Percentiles rank a stretch among this genome's conserved stretches.
Evolutionary conservation across 768 basidiomycete genomes (phyloP).

Genomic region (Pleurotus djamor): DNA sequence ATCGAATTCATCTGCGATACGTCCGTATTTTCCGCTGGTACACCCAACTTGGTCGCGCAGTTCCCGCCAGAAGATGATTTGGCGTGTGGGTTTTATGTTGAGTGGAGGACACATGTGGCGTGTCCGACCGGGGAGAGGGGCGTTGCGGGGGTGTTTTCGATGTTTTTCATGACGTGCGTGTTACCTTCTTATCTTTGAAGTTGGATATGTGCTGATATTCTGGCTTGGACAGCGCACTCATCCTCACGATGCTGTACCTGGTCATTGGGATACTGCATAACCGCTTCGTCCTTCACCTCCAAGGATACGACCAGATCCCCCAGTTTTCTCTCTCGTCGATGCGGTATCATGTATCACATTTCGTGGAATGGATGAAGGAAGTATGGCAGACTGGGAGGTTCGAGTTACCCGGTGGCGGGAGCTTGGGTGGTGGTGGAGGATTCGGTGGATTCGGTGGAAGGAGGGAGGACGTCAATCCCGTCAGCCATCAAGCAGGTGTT

Average conservation of each 20-base stretch:
- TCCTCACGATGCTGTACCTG: constrained; percentile 62
- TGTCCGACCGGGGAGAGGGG: constrained; percentile 65
- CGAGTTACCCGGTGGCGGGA: constrained; percentile 14
- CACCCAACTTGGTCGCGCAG: constrained; percentile 56
- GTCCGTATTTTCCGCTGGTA: constrained; percentile 54
- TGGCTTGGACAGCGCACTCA: constrained; percentile 38
- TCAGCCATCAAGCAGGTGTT: constrained; percentile 6
- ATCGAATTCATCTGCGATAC: constrained; percentile 80
- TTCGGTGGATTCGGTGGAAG: too few relatives aligned
- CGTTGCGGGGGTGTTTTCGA: constrained; percentile 48
- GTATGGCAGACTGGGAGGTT: constrained; percentile 25
- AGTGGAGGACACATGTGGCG: constrained; percentile 86
- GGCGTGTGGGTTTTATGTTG: constrained; percentile 78
- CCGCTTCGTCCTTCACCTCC: constrained; percentile 68
- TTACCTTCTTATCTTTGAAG: too few relatives aligned
- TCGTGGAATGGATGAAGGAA: constrained; percentile 37
- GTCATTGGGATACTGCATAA: constrained; percentile 75
- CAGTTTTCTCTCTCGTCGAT: constrained; percentile 53
- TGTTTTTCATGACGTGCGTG: constrained; percentile 60
- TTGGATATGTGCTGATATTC: too few relatives aligned
- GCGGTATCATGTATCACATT: constrained; percentile 44
- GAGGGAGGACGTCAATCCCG: neutral
- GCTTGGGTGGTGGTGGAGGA: constrained; percentile 12
- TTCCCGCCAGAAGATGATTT: constrained; percentile 64
- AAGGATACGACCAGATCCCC: constrained; percentile 74